A percentile compares a stretch with the other conserved stretches of the same genome.
These are phyloP conservation scores for Thraustochytrium striatum DNA, from an alignment of 352 stramenopile genomes.

Conservation along the genomic window DNA sequence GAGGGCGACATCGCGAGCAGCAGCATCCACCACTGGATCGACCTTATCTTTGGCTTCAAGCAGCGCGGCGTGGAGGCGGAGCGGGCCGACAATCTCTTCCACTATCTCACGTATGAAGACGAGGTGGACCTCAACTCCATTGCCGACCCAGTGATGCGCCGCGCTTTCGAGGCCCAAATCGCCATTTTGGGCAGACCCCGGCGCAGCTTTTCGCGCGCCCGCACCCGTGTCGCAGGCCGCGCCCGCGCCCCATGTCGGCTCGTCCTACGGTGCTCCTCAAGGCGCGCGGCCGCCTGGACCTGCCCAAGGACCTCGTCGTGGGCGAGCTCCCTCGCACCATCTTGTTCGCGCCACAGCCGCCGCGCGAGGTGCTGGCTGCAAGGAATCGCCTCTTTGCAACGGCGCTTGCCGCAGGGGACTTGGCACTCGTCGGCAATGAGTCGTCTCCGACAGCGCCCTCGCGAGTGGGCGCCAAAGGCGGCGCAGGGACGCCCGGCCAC, in stretches of 20 bases:
- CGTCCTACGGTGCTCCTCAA: neutral
- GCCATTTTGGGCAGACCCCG: constrained; percentile 91
- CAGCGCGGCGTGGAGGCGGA: constrained; percentile 86
- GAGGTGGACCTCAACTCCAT: constrained; percentile 70
- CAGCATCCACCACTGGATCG: constrained; percentile 95
- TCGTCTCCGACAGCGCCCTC: too few species aligned
- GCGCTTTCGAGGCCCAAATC: constrained; percentile 70
- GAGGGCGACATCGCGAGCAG: constrained; percentile 94
- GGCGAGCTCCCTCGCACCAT: too few species aligned
- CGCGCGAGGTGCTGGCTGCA: too few species aligned
- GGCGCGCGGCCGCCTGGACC: too few species aligned
- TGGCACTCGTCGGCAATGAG: too few species aligned
- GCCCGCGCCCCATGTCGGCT: neutral
- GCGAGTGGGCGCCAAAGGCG: too few species aligned
- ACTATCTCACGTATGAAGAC: constrained; percentile 94
- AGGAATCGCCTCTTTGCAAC: too few species aligned
- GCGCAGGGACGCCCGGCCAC: too few species aligned
- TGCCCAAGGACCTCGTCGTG: too few species aligned
- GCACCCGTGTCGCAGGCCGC: constrained; percentile 25
- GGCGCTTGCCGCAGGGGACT: too few species aligned
- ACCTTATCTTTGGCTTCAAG: constrained; percentile 98
- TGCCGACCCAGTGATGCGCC: neutral
- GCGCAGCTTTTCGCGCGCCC: constrained; percentile 31
- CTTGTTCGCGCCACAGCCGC: too few species aligned
- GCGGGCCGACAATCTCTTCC: constrained; percentile 93